Base-by-base conservation (phyloP, 345 rosid species). In the Eucalyptus albens region DNA sequence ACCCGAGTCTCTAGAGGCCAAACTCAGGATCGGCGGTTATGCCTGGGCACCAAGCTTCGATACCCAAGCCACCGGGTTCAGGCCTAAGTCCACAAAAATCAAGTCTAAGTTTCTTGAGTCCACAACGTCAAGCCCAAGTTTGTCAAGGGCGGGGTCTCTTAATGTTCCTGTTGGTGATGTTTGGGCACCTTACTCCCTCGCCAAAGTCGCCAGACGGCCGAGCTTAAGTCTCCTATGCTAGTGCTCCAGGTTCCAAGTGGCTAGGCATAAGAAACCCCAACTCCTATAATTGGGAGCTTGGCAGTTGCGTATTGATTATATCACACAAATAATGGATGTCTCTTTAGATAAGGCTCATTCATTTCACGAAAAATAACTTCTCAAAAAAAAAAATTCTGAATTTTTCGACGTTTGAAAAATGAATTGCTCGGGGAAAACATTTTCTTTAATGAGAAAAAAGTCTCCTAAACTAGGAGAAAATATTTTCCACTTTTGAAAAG, bases 401-500 rank as follows among this genome's bases (percentile, higher is more conserved):
- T 6, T 0, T 50, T 50, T 2, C 8, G 0, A 50, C 1, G 3
- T 15, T 50, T 1, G 42, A 1, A 50, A 50, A 50, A 50, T 15
- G 0, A 50, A 50, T 50, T 50, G 1, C 0, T 50, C 3, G 1
- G 3, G 7, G 8, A 50, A 50, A 50, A 50, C 8, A 50, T 15
- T 50, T 15, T 50, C 1, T 19, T 0, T 50, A 0, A 15, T 15
- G 3, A 50, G 53, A 50, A 50, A 50, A 50, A 50, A 50, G 53
- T 50, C 53, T 50, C 0, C 8, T 15, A 50, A 50, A 50, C 0
- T 50, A 6, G 1, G 0, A 0, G 0, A 50, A 15, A 50, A 15
- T 50, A 6, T 15, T 50, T 50, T 50, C 19, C 0, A 50, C 8
- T 15, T 15, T 50, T 15, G 53, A 50, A 15, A 50, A 50, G 19